Conservation (phyloP, 257 asterid genomes). For the Paraleonurus japonicus region DNA sequence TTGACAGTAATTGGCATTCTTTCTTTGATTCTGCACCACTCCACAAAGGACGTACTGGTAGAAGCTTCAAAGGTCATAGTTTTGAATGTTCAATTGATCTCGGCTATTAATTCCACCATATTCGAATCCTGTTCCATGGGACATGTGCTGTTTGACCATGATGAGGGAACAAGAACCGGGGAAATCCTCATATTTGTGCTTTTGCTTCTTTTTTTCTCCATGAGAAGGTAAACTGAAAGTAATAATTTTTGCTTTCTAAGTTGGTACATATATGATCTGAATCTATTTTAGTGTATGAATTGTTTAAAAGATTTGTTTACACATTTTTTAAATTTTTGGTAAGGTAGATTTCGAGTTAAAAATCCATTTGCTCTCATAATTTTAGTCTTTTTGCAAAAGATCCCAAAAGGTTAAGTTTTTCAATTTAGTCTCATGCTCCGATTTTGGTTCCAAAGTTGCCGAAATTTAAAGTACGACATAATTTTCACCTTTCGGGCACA, state of each 20-base stretch:
- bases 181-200: constrained; percentile 63
- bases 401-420: too few relatives aligned
- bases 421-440: too few relatives aligned
- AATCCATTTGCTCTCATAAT: too few relatives aligned
- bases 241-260: background rate
- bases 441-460: too few relatives aligned
- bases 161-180: constrained; percentile 62
- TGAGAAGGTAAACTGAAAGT: constrained; percentile 52
- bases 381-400: too few relatives aligned
- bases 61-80: constrained; percentile 77
- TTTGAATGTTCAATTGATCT: constrained; percentile 56
- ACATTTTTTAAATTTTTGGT: too few relatives aligned
- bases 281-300: background rate
- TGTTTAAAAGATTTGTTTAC: background rate
- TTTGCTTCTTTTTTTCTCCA: constrained; percentile 60
- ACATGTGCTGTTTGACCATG: constrained; percentile 67
- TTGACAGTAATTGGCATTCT: constrained; percentile 51
- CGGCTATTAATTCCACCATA: constrained; percentile 42
- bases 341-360: too few relatives aligned
- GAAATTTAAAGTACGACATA: too few relatives aligned
- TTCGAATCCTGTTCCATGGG: constrained; percentile 70
- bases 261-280: background rate
- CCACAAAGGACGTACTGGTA: constrained; percentile 52
- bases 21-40: constrained; percentile 74
- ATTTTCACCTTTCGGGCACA: too few relatives aligned